Conservation (phyloP, 164 flowering plant genomes). For the Stephania cephalantha region DNA sequence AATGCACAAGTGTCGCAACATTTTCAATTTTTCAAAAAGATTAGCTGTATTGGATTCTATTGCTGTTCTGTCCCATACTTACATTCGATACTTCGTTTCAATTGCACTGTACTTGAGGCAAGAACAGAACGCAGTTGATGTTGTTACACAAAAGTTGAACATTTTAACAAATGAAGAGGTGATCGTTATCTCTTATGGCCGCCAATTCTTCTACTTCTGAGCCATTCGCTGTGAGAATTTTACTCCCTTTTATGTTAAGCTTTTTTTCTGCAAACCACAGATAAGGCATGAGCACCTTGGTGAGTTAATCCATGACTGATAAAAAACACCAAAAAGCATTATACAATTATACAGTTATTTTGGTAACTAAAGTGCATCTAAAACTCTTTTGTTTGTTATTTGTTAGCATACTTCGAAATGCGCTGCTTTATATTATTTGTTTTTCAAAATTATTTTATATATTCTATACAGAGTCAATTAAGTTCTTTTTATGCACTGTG, state of each 20-base stretch:
- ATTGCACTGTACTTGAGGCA: neutral
- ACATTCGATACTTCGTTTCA: slow-evolving; percentile 8
- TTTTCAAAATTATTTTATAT: neutral
- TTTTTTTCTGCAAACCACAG: slow-evolving; percentile 60
- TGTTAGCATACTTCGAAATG: neutral
- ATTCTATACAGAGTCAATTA: neutral
- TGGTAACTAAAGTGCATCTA: neutral
- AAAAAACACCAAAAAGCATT: neutral
- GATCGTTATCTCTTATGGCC: slow-evolving; percentile 75
- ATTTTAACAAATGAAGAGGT: slow-evolving; percentile 49
- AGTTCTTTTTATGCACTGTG: neutral
- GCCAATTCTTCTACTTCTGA: slow-evolving; percentile 66
- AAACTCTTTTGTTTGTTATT: neutral
- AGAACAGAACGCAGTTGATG: neutral
- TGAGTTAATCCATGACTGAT: neutral
- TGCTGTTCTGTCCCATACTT: neutral
- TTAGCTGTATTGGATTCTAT: neutral
- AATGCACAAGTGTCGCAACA: slow-evolving; percentile 56
- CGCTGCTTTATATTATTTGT: neutral
- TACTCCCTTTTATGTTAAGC: slow-evolving; percentile 49
- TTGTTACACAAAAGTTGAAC: neutral
- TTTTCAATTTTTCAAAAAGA: slow-evolving; percentile 23
- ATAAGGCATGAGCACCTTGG: neutral
- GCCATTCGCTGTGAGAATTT: slow-evolving; percentile 64
- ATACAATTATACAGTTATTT: neutral